phyloP scores from a whole-genome alignment of 2,329 filamentous ascomycete genomes.

The Hymenoscyphus fructigenus region DNA sequence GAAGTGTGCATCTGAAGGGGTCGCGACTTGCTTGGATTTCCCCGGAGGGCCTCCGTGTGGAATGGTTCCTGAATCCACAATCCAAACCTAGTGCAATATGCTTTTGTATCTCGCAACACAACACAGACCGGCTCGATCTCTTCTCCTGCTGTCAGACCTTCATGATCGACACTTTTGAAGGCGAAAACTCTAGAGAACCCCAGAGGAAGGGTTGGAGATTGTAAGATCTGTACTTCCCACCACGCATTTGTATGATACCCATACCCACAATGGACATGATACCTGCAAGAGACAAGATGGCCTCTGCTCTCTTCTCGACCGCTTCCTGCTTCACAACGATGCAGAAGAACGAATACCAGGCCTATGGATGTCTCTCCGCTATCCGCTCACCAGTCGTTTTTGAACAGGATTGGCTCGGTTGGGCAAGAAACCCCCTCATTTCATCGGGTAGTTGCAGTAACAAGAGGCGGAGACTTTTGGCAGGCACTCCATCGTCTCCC shows the following conservation, averaged over 20 bases:
- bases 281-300: neutral
- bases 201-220: neutral
- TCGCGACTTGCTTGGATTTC: neutral
- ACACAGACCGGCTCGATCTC: conserved; percentile 7
- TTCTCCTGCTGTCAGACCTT: conserved; percentile 9
- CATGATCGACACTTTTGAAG: neutral
- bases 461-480: conserved; percentile 11
- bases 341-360: conserved; percentile 19
- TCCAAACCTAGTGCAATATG: neutral
- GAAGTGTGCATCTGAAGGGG: neutral
- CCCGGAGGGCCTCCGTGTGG: conserved; percentile 5
- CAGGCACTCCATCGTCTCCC: conserved; percentile 20
- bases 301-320: neutral
- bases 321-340: neutral
- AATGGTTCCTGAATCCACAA: conserved; percentile 14
- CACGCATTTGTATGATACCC: neutral
- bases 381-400: conserved; percentile 6
- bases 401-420: neutral
- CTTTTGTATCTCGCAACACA: neutral
- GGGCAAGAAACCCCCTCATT: neutral
- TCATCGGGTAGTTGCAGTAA: conserved; percentile 21
- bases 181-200: neutral
- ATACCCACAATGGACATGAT: neutral
- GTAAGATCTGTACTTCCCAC: neutral
- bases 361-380: conserved; percentile 17